Percentiles rank a stretch among this genome's conserved stretches.
Conservation (phyloP, 768 basidiomycete species). For the Polyporus arcularius region DNA sequence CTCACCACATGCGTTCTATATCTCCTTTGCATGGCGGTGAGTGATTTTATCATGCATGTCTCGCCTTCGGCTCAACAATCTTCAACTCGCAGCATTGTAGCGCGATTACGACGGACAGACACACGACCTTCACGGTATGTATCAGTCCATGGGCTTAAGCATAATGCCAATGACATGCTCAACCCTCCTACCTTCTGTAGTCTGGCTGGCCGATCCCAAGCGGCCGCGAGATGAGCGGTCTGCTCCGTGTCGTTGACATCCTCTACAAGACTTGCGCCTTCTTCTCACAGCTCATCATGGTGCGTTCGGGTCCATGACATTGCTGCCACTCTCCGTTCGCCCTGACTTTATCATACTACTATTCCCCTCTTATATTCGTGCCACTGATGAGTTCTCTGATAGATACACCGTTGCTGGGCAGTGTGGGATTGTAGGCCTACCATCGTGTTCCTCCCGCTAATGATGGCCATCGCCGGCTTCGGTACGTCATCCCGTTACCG, state of each 20-base stretch:
- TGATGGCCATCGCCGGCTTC: conserved; percentile 6
- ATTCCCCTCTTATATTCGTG: background rate
- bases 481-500: conserved; percentile 2
- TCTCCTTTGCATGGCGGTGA: conserved; percentile 7
- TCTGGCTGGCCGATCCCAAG: conserved; percentile 4
- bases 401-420: conserved; percentile 20
- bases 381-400: background rate
- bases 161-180: background rate
- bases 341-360: background rate
- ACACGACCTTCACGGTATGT: conserved; percentile 7
- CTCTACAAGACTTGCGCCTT: conserved; percentile 6
- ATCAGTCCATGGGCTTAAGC: background rate
- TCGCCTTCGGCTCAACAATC: background rate
- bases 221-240: conserved; percentile 10
- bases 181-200: background rate
- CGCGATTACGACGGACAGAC: conserved; percentile 11
- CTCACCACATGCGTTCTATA: background rate
- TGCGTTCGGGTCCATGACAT: background rate
- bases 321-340: background rate
- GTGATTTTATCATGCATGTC: background rate
- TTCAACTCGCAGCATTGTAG: conserved; percentile 8
- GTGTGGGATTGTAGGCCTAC: conserved; percentile 7
- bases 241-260: conserved; percentile 7
- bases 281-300: conserved; percentile 14
- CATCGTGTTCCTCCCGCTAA: conserved; percentile 2